Conservation (phyloP, 2,329 filamentous ascomycete species). For the Fusarium sp. region DNA sequence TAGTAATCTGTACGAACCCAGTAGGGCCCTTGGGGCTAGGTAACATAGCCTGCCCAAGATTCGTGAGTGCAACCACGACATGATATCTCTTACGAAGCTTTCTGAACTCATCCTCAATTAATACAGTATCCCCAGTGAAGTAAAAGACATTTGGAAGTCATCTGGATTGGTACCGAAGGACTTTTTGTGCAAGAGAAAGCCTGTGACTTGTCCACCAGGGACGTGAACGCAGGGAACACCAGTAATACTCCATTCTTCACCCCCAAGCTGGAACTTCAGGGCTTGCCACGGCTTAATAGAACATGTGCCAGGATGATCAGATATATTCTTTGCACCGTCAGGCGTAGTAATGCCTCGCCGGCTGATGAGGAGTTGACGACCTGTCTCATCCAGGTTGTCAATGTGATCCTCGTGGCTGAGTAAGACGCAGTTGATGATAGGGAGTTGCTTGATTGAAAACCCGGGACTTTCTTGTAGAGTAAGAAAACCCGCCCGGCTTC, state of each 20-base stretch:
- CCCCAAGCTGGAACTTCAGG: not conserved
- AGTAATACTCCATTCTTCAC: not conserved
- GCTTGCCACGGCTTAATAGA: not conserved
- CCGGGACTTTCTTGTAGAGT: not conserved
- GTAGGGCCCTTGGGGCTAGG: not conserved
- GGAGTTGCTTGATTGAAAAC: not conserved
- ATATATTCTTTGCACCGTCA: not conserved
- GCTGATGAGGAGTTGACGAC: not conserved
- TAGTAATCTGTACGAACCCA: not conserved
- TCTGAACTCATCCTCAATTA: not conserved
- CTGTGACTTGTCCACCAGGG: not conserved
- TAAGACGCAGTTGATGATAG: not conserved
- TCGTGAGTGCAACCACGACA: not conserved
- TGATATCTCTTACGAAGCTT: not conserved
- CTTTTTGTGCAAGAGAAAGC: not conserved
- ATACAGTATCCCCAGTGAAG: not conserved
- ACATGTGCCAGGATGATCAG: not conserved
- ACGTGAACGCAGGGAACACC: not conserved
- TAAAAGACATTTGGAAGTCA: not conserved
- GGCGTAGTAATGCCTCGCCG: not conserved
- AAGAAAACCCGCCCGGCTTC: not conserved
- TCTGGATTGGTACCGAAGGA: not conserved
- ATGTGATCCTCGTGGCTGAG: slow-evolving; percentile 1
- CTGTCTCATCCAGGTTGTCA: not conserved
- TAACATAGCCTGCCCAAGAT: not conserved